Evolutionary conservation across 345 rosid species (phyloP), one percentile per base, ranked within the genome.

Genomic region (Punica granatum): DNA sequence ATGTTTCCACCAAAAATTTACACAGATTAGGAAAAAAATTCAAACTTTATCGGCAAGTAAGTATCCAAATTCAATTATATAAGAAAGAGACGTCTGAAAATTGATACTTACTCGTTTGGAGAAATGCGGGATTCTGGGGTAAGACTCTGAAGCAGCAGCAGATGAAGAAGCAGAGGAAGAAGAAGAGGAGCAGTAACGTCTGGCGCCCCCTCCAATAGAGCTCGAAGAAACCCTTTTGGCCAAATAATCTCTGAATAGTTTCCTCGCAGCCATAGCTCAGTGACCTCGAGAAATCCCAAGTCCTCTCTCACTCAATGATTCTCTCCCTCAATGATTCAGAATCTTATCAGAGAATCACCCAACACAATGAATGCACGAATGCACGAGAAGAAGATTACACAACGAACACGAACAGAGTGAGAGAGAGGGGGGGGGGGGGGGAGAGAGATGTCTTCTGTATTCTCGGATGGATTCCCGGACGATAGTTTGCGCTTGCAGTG

Each of bases 101-200:
- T 13, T 31, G 26, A 43, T 49, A 41, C 74, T 69, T 76, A 89
- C 97, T 70, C 82, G 86, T 72, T 82, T 89, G 68, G 93, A 84
- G 72, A 81, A 87, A 71, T 89, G 97, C 65, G 96, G 96, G 48
- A 91, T 87, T 79, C 49, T 67, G 28, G 70, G 70, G 44, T 35
- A 67, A 32, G 69, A 49, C 49, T 49, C 32, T 14, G 69, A 51
- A 31, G 70, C 70, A 53, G 70, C 42, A 35, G 37, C 28, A 33
- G 44, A 35, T 15, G 66, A 63, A 26, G 53, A 64, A 64, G 67
- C n/a, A 35, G 37, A 44, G 39, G 44, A 35, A 28, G 66, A 63
- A 26, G 53, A 64, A 64, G 67, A 26, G n/a, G 67, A 28, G 67
- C 67, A 41, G 23, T 31, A 41, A 43, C 15, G 33, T 19, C 62